A percentile compares a stretch with the other conserved stretches of the same genome.
These are phyloP conservation scores for Candida insectalens DNA, from an alignment of 805 yeast genomes.

Conservation along the genomic window DNA sequence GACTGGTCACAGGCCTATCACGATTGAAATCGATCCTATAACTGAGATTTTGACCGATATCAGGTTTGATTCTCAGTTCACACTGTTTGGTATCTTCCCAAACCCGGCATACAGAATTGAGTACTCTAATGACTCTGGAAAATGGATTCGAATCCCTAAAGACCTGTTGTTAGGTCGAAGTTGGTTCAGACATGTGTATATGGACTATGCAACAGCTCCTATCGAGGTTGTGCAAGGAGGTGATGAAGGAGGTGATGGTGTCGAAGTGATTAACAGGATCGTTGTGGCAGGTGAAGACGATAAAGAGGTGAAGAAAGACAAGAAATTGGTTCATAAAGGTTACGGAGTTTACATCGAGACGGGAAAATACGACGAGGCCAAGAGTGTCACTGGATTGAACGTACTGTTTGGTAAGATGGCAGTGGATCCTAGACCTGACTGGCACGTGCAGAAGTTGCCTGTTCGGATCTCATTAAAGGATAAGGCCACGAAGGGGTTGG, in stretches of 20 bases:
- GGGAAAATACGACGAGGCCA: constrained; percentile 26
- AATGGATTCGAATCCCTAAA: constrained; percentile 3
- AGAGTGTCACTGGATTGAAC: constrained; percentile 49
- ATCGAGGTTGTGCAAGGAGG: no score
- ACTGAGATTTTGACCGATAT: background rate
- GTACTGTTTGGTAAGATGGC: constrained; percentile 66
- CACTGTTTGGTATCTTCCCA: constrained; percentile 1
- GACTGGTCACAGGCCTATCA: no score
- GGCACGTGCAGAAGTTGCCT: constrained; percentile 33
- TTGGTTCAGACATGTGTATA: constrained; percentile 1
- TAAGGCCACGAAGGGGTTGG: constrained; percentile 1
- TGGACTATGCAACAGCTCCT: constrained; percentile 2
- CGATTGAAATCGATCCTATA: background rate
- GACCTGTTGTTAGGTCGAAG: constrained; percentile 1
- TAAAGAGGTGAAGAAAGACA: background rate
- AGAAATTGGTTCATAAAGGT: constrained; percentile 7
- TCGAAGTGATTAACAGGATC: background rate
- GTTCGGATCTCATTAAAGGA: constrained; percentile 2
- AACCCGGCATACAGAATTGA: no score
- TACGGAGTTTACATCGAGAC: constrained; percentile 54
- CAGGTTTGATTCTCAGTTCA: background rate
- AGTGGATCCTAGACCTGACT: constrained; percentile 67
- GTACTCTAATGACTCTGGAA: background rate
- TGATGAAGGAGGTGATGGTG: no score
- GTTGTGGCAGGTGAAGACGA: background rate